These are phyloP conservation scores for Salix purpurea DNA, from an alignment of 345 rosid genomes.

Conservation along the genomic window DNA sequence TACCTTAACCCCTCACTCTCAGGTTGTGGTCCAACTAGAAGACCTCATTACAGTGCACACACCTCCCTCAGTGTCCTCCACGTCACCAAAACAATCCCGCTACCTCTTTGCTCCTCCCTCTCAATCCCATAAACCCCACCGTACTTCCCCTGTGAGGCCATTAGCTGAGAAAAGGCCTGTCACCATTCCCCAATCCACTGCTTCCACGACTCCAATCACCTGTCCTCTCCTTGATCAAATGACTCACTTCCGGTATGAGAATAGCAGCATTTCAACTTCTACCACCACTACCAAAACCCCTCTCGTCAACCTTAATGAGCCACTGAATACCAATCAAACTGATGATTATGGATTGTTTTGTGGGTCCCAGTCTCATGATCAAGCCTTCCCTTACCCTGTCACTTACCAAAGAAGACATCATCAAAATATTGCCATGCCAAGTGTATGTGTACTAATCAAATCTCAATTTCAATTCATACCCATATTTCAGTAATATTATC, in stretches of 20 bases:
- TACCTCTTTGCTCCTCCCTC: constrained; percentile 10
- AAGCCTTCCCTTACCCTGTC: constrained; percentile 20
- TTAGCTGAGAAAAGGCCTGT: constrained; percentile 41
- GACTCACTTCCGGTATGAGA: constrained; percentile 3
- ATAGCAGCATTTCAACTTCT: not conserved
- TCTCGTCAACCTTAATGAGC: constrained; percentile 50
- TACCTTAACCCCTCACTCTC: constrained; percentile 27
- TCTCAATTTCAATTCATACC: not conserved
- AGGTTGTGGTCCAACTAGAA: constrained; percentile 26
- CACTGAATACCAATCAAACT: constrained; percentile 15
- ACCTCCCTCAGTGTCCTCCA: constrained; percentile 44
- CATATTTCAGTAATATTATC: not conserved
- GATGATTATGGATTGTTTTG: constrained; percentile 5
- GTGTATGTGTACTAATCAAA: constrained; percentile 12
- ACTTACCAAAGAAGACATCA: constrained; percentile 43
- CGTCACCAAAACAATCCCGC: constrained; percentile 15
- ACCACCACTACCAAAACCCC: not conserved
- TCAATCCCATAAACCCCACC: constrained; percentile 3
- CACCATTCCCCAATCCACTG: constrained; percentile 13
- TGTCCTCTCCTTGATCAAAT: constrained; percentile 19
- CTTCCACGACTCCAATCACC: constrained; percentile 6
- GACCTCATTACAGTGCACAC: constrained; percentile 32
- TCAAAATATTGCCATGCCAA: constrained; percentile 5
- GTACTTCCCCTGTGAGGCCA: constrained; percentile 45
- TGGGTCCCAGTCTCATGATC: constrained; percentile 15